A percentile compares a stretch with the other conserved stretches of the same genome.
phyloP scores from a whole-genome alignment of 495 filamentous ascomycete species.

The Clavariopsis aquatica region DNA sequence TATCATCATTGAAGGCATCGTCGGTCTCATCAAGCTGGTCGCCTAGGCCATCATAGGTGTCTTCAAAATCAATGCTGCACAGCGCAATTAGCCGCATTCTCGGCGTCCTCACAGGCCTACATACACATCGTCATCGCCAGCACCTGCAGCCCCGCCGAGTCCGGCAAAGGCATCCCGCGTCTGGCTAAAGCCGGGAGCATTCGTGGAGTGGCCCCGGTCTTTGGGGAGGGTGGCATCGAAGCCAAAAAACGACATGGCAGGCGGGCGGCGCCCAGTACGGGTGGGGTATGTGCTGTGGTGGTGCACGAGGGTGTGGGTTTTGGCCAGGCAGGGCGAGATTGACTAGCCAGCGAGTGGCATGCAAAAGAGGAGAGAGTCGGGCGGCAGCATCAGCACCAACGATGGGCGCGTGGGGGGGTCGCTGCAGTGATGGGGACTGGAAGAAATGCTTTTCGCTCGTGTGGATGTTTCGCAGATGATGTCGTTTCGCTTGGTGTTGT shows the following conservation, averaged over 20 bases:
- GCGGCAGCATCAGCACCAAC: background rate
- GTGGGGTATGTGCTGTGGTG: background rate
- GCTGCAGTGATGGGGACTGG: too few relatives aligned
- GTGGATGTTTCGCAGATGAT: background rate
- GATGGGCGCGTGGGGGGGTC: background rate
- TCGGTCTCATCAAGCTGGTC: conserved; percentile 89
- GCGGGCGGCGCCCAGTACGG: background rate
- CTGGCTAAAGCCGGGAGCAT: conserved; percentile 74
- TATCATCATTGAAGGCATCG: conserved; percentile 96
- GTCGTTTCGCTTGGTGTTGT: background rate
- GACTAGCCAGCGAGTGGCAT: background rate
- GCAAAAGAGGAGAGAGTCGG: background rate
- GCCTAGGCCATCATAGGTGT: conserved; percentile 95
- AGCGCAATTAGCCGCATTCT: conserved; percentile 1
- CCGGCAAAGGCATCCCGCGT: conserved; percentile 86
- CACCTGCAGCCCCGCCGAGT: conserved; percentile 56
- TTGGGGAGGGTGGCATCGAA: conserved; percentile 70
- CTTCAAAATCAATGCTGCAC: conserved; percentile 83
- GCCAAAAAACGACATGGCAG: conserved; percentile 80
- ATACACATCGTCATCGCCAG: conserved; percentile 74
- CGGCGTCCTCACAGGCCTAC: conserved; percentile 42
- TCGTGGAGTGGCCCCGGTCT: conserved; percentile 58
- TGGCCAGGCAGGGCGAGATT: background rate
- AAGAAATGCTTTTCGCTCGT: too few relatives aligned
- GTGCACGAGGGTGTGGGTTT: background rate